phyloP scores from a whole-genome alignment of 768 basidiomycete genomes.

The Pulveroboletus sp. region DNA sequence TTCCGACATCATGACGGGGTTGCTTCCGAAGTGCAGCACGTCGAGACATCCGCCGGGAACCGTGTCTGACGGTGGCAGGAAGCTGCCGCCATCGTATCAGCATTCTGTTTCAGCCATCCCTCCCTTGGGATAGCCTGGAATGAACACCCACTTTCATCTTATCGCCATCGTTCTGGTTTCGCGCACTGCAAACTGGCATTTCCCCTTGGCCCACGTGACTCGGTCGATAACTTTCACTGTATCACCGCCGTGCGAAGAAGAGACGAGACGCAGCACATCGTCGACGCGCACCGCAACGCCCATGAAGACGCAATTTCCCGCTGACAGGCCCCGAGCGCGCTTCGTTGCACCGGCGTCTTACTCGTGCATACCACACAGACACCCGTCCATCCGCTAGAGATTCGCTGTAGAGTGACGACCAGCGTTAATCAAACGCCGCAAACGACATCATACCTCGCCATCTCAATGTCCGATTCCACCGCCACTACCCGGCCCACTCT shows the following conservation, averaged over 20 bases:
- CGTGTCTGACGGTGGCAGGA: no score
- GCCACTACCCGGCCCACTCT: background rate
- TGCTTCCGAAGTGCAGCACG: no score
- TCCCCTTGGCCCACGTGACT: constrained; percentile 8
- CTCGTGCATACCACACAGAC: no score
- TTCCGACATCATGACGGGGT: no score
- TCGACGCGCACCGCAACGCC: background rate
- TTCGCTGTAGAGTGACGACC: background rate
- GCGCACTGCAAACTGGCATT: background rate
- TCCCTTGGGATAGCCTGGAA: background rate
- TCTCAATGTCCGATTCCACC: background rate
- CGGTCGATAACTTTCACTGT: background rate
- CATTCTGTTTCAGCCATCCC: background rate
- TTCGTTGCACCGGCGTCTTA: no score
- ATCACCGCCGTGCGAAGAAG: background rate
- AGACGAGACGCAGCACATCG: no score
- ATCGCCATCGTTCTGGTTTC: constrained; percentile 1
- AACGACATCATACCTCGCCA: background rate
- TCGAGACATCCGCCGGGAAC: no score
- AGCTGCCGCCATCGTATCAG: no score
- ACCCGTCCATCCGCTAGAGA: background rate
- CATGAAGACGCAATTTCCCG: no score
- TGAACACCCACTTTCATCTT: background rate
- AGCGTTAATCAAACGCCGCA: background rate
- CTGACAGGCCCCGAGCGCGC: no score